A percentile compares a stretch with the other conserved stretches of the same genome.
phyloP scores from a whole-genome alignment of 2,329 filamentous ascomycete species.

The Rutstroemia sydowiana region DNA sequence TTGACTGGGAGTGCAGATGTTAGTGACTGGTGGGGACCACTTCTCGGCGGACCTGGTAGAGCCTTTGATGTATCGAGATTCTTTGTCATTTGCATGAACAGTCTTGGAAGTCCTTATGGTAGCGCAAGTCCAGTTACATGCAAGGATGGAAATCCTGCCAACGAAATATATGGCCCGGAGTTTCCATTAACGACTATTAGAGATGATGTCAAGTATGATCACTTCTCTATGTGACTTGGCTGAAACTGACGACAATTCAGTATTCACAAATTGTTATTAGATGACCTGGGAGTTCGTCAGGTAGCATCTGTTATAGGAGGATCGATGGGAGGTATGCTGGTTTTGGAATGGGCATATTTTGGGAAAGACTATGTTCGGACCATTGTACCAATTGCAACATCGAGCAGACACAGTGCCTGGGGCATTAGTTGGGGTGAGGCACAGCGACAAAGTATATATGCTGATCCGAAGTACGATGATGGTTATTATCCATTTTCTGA shows the following conservation, averaged over 20 bases:
- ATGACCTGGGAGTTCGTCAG: constrained; percentile 72
- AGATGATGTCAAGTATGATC: constrained; percentile 81
- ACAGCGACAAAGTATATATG: constrained; percentile 89
- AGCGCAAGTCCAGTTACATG: constrained; percentile 83
- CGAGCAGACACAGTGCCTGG: constrained; percentile 79
- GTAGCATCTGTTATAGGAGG: constrained; percentile 75
- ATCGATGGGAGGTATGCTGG: constrained; percentile 83
- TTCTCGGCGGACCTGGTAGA: constrained; percentile 69
- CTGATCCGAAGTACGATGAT: constrained; percentile 96
- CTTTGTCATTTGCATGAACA: constrained; percentile 83
- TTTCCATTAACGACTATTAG: constrained; percentile 93
- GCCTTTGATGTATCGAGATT: constrained; percentile 78
- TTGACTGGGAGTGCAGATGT: constrained; percentile 81
- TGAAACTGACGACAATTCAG: constrained; percentile 35
- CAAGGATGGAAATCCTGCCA: constrained; percentile 68
- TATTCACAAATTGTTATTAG: constrained; percentile 71
- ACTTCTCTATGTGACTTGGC: constrained; percentile 10
- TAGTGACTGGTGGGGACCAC: constrained; percentile 80
- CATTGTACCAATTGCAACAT: constrained; percentile 79
- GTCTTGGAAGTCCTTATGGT: constrained; percentile 76
- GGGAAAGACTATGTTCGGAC: constrained; percentile 77
- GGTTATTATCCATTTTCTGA: constrained; percentile 88
- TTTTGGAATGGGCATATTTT: constrained; percentile 87
- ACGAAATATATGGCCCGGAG: constrained; percentile 83
- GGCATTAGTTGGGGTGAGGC: constrained; percentile 88